Conservation (phyloP, 2,329 filamentous ascomycete species). For the Stachybotrys echinatus region DNA sequence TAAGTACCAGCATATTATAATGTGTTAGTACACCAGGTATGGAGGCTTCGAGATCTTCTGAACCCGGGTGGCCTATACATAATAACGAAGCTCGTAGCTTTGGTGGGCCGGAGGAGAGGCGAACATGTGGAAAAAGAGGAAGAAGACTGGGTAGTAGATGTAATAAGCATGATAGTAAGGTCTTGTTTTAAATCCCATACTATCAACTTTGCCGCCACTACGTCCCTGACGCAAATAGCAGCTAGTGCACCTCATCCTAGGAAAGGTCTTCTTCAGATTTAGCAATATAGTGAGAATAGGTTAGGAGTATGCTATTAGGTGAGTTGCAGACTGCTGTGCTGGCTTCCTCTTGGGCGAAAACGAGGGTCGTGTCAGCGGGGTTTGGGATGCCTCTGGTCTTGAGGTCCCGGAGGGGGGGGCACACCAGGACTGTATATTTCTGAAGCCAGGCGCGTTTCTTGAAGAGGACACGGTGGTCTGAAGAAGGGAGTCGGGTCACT, state of each 20-base stretch:
- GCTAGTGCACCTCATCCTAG: constrained; percentile 23
- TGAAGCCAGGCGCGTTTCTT: constrained; percentile 12
- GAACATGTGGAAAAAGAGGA: constrained; percentile 18
- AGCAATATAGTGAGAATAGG: constrained; percentile 46
- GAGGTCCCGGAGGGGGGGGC: constrained; percentile 7
- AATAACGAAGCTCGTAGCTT: constrained; percentile 14
- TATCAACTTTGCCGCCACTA: constrained; percentile 31
- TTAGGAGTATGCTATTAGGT: constrained; percentile 36
- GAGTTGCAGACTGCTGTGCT: constrained; percentile 46
- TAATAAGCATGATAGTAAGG: constrained; percentile 39
- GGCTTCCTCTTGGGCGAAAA: constrained; percentile 44
- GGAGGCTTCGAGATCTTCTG: constrained; percentile 36
- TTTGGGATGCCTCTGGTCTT: constrained; percentile 2
- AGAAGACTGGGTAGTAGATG: constrained; percentile 7
- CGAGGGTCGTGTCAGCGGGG: constrained; percentile 24
- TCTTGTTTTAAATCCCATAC: constrained; percentile 38
- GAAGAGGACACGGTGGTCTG: constrained; percentile 4
- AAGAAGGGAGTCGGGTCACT: neutral
- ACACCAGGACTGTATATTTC: constrained; percentile 11
- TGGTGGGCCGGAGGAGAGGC: constrained; percentile 10
- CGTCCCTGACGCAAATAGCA: constrained; percentile 36
- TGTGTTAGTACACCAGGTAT: constrained; percentile 26
- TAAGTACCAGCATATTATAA: constrained; percentile 43
- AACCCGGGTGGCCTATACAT: constrained; percentile 29
- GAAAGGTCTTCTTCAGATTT: constrained; percentile 31